Evolutionary conservation across 2,329 filamentous ascomycete genomes (phyloP).

Genomic region (Monosporascus sp.): DNA sequence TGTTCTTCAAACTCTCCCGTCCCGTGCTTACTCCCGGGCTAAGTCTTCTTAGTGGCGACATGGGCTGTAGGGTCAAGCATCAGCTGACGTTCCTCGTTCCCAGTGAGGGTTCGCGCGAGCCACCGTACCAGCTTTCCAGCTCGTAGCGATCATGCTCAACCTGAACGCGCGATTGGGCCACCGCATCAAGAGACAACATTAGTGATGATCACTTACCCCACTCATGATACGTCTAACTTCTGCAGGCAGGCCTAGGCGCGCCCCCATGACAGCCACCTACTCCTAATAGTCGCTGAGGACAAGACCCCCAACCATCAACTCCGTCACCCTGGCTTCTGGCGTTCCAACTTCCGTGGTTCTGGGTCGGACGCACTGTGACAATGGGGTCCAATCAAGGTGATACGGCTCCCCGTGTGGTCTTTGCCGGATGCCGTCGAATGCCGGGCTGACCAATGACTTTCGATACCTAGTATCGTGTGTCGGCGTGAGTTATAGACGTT

Average conservation of each 20-base stretch:
- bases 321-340: slow-evolving; percentile 10
- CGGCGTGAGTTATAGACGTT: not conserved
- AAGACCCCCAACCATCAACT: not conserved
- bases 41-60: not conserved
- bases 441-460: not conserved
- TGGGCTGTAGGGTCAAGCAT: not conserved
- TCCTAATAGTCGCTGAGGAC: not conserved
- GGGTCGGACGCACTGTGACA: slow-evolving; percentile 26
- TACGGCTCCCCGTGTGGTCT: slow-evolving; percentile 14
- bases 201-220: not conserved
- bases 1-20: not conserved
- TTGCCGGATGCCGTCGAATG: slow-evolving; percentile 4
- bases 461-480: not conserved
- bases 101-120: not conserved
- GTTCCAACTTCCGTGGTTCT: slow-evolving; percentile 17
- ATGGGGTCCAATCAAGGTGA: slow-evolving; percentile 12
- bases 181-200: not conserved
- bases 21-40: not conserved
- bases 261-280: not conserved
- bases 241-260: not conserved
- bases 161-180: not conserved
- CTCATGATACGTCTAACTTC: not conserved
- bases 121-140: not conserved
- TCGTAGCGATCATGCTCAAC: not conserved
- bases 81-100: not conserved